Base-by-base conservation (phyloP, 331 rosid genomes). In the Telfairia occidentalis region DNA sequence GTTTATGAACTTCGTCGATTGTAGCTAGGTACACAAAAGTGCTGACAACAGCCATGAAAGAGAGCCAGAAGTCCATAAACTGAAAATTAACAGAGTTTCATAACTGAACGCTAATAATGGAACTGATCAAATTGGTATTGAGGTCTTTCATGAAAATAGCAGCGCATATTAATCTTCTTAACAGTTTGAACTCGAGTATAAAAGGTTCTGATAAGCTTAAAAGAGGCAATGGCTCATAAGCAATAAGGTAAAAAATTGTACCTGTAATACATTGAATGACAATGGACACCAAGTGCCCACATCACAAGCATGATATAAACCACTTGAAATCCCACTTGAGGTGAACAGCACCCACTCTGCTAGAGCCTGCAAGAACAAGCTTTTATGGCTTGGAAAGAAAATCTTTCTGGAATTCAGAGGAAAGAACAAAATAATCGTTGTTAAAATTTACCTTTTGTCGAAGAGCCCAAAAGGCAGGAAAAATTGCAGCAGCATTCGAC, bases 31-130 rank as follows among this genome's bases (percentile, higher is more conserved):
- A 91, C 72, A 94, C 84, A 11, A 86, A 91, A 72, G 97, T 94
- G 88, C 97, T 90, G 80, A 90, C 84, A 77, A 91, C 90, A 32
- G 98, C 98, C 98, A 94, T 86, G 90, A 94, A 94, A 80, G 97
- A 94, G 67, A 94, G 93, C 98, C 98, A 94, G 78, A 94, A 88
- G 86, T 94, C 98, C 96, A 94, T 80, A 85, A 94, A 90, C 98
- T 94, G 90, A 83, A 88, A 86, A 75, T 73, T 67, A 79, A 46
- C 65, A 77, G 19, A 49, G 60, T 59, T 59, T 3, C 9, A 61
- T 61, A 32, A 61, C 70, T 6, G 66, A 59, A 59, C 18, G 21
- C 43, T 6, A 13, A 16, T 13, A 30, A 60, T 26, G 4, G 2
- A 59, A 61, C 70, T 40, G 18, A 12, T 21, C 21, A 23, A 35